Evolutionary conservation across 2,329 filamentous ascomycete species (phyloP).

Genomic region (Pseudopithomyces maydicus): DNA sequence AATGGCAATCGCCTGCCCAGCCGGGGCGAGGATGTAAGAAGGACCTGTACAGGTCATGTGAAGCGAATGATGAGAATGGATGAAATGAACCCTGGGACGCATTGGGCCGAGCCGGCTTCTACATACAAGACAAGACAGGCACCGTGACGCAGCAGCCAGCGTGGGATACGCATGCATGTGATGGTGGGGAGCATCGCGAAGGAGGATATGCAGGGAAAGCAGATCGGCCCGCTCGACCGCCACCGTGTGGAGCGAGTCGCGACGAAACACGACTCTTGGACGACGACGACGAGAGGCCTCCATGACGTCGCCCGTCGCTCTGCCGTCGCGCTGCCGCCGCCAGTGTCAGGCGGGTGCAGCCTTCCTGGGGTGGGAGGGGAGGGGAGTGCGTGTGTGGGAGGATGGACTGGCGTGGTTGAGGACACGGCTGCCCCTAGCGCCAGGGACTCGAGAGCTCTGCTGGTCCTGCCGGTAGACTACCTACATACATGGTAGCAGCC

Average conservation of each 20-base stretch:
- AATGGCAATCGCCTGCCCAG: too few species aligned
- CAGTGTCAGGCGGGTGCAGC: too few species aligned
- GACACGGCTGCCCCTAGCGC: background rate
- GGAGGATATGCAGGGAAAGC: background rate
- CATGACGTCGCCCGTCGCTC: conserved; percentile 1
- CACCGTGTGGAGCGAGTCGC: conserved; percentile 4
- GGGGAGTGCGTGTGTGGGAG: too few species aligned
- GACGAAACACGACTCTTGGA: conserved; percentile 1
- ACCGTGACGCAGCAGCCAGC: background rate
- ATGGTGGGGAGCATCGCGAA: conserved; percentile 2
- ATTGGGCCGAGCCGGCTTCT: too few species aligned
- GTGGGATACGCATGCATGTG: conserved; percentile 1
- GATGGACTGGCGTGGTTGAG: background rate
- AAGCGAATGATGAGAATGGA: too few species aligned
- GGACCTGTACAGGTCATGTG: too few species aligned
- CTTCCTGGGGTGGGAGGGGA: background rate
- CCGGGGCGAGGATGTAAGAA: too few species aligned
- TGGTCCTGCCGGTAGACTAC: too few species aligned
- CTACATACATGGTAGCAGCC: too few species aligned
- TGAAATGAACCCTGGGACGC: too few species aligned
- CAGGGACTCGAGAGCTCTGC: background rate
- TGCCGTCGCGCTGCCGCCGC: background rate
- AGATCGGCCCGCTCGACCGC: background rate
- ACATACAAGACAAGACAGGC: too few species aligned
- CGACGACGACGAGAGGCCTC: background rate